Evolutionary conservation across 1,284 basidiomycete genomes (phyloP).

Genomic region (Cryptococcus depauperatus): DNA sequence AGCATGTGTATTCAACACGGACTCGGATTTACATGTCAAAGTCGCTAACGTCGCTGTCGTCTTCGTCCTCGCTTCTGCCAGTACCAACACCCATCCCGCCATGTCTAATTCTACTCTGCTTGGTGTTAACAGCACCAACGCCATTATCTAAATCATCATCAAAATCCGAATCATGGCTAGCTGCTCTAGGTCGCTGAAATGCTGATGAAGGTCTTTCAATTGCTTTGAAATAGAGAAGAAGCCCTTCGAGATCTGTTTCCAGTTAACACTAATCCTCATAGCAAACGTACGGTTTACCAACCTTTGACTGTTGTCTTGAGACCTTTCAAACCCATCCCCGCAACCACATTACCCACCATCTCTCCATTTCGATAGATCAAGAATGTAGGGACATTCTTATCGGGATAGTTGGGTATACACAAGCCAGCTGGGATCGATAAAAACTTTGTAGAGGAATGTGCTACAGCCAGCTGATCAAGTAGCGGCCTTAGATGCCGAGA

Average conservation of each 20-base stretch:
- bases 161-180: slow-evolving; percentile 11
- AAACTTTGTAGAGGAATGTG: slow-evolving; percentile 88
- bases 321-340: slow-evolving; percentile 54
- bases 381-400: slow-evolving; percentile 82
- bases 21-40: slow-evolving; percentile 43
- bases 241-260: slow-evolving; percentile 36
- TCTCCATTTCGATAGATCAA: slow-evolving; percentile 88
- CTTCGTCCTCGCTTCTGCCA: slow-evolving; percentile 19
- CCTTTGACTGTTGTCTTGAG: slow-evolving; percentile 76
- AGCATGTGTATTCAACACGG: too few species aligned
- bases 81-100: slow-evolving; percentile 25
- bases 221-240: slow-evolving; percentile 35
- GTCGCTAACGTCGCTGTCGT: slow-evolving; percentile 38
- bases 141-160: slow-evolving; percentile 30
- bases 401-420: slow-evolving; percentile 93
- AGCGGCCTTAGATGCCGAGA: slow-evolving; percentile 70
- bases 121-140: slow-evolving; percentile 28
- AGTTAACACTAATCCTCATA: background rate
- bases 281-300: slow-evolving; percentile 46
- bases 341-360: slow-evolving; percentile 73
- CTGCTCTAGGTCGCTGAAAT: slow-evolving; percentile 10
- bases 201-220: slow-evolving; percentile 35
- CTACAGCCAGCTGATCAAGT: slow-evolving; percentile 63
- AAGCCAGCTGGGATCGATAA: slow-evolving; percentile 91
- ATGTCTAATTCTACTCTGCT: slow-evolving; percentile 24